Evolutionary conservation across 2,329 filamentous ascomycete species (phyloP), one percentile per base, ranked within the genome.

Genomic region (Phialocephala subalpina): DNA sequence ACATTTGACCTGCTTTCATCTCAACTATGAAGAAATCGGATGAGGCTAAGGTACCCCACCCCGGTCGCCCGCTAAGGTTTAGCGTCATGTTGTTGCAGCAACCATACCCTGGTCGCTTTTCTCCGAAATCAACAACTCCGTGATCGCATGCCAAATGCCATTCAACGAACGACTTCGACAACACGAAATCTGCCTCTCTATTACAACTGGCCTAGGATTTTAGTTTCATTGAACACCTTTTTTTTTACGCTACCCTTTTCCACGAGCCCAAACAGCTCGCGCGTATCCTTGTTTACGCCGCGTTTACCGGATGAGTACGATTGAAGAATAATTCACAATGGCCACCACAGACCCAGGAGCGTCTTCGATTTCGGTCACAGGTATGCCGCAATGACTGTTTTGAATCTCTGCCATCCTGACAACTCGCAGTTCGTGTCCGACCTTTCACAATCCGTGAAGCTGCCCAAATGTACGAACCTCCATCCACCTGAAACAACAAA

Each of bases 401-500:
- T 25, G 42, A 27, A 12, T 3, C 29, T 14, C 38, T 14, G 8
- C 25, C 58, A 35, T 63, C 36, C 69, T 76, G 66, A 77, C 22
- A 14, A 12, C 55, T 53, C 60, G 22, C 72, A 90, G 89, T 92
- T 69, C 87, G 89, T 76, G 89, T 92, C 72, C 87, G 89, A 72
- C 89, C 89, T 6, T 92, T 92, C 74, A 92, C 89, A 12, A 97
- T 98, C 73, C 86, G 94, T 81, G 96, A 99, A 84, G 96, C 96
- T 72, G 96, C 96, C 47, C 95, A 98, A 81, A 82, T 99, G 84
- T 91, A 82, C 64, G 84, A 73, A 5, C 56, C 16, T 57, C 20
- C 11, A 9, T 27, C n/a, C 9, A 22, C 29, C 35, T 40, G 25
- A 6, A 42, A 57, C 27, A 53, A 42, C 35, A 59, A 35, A 56